Evolutionary conservation across 163 green algal genomes (phyloP), one percentile per base, ranked within the genome.

Genomic region (Chlorella variabilis): DNA sequence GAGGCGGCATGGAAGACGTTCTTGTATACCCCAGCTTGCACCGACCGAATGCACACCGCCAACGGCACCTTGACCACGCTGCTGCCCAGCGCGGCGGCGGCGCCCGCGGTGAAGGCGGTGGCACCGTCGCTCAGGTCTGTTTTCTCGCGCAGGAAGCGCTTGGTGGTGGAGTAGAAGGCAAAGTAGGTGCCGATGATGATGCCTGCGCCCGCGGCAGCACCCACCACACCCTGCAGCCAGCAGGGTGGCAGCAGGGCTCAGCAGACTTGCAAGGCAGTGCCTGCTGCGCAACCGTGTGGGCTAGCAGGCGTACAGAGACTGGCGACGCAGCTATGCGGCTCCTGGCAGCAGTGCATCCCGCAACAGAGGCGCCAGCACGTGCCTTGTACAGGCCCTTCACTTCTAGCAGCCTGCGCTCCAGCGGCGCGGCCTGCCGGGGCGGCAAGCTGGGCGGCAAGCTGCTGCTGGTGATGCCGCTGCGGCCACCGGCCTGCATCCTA

Each of bases 111-210:
- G 83, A 99, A 99, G 0, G 96, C 96, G 0, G 95, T 89, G 3
- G 77, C 86, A 41, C 90, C 82, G 38, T 91, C 89, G 45, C 76
- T 56, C 51, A 90, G 41, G 33, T 81, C 38, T 17, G 84, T 89
- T 29, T 49, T 34, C 67, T 87, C 56, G 63, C 75, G 78, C 63
- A 96, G 80, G 58, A 91, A 68, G 42, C 89, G 92, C 76, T 92
- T 94, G 56, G 92, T 93, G 25, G 91, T 91, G 61, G 91, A 92
- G 82, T 99, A 99, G 66, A 96, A 97, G 6, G 95, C 95, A 93
- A 98, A 99, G 87, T 99, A 99, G 27, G 95, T 90, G 62, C 94
- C 96, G 65, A 98, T 97, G 65, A 95, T 95, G 71, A 98, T 94
- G 68, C 94, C 94, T 8, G 96, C 96, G 4, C 96, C 96, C 65